Evolutionary conservation across 169 alveolate genomes (phyloP), one percentile per base, ranked within the genome.

Genomic region (Plasmodium vinckei): DNA sequence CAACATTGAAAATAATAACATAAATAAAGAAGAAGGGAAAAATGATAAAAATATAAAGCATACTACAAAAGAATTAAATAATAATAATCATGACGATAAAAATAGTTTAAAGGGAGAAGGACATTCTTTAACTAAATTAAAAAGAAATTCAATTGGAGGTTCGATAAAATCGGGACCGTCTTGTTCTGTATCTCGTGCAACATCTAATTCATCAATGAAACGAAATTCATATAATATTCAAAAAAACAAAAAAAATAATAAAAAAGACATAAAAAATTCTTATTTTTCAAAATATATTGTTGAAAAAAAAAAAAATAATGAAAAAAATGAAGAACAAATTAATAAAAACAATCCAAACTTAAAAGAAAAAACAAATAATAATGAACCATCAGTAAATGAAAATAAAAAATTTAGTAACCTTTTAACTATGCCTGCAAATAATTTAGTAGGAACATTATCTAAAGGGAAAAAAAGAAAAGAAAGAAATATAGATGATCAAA

Each of bases 401-500:
- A 15, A 15, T 13, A 51, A 51, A 12, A 51, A 51, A 51, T 13
- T 51, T 13, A 13, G 59, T 15, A 13, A 51, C 6, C 19, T 51
- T 12, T 51, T 51, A 51, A 51, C 23, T 3, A 51, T 51, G 19
- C 59, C 17, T 17, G 27, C 72, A 9, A 21, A 49, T 17, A 51
- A 51, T 51, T 13, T 51, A 19, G 13, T 5, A 73, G 5, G 49
- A 49, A 46, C 53, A 25, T 39, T 12, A 5, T 39, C 21, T 21
- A 60, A 60, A 13, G 71, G 72, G 21, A 73, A 73, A 12, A 75
- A 75, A 39, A 63, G 88, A 54, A 75, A 75, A 63, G 88, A 75
- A 23, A 44, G 88, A 47, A 42, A 54, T 44, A 7, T 13, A n/a
- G 23, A 19, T 12, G 27, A 23, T 17, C 72, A 73, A 25, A 75